A percentile compares a stretch with the other conserved stretches of the same genome.
Evolutionary conservation across 306 rosid genomes (phyloP).

Genomic region (Trifolium subterraneum): DNA sequence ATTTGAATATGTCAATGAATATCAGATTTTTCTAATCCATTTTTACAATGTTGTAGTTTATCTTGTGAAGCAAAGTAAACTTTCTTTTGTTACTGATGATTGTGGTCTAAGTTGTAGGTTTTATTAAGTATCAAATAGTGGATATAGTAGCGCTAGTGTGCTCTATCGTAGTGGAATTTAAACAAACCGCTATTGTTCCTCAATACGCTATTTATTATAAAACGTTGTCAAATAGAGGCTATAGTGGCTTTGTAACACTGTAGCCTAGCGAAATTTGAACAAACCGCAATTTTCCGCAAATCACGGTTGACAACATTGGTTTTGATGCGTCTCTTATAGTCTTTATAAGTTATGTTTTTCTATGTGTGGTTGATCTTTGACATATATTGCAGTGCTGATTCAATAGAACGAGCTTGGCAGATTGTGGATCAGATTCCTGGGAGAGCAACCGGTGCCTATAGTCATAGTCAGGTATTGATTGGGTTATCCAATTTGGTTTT

Average conservation of each 20-base stretch:
- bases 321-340: neutral
- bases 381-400: conserved; percentile 63
- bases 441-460: conserved; percentile 92
- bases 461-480: conserved; percentile 85
- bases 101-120: conserved; percentile 10
- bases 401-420: conserved; percentile 80
- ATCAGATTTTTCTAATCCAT: neutral
- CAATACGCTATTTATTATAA: neutral
- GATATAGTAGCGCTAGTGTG: neutral
- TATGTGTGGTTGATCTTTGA: conserved; percentile 7
- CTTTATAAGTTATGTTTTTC: neutral
- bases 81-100: neutral
- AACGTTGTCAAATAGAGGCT: neutral
- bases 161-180: neutral
- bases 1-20: conserved; percentile 12
- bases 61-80: conserved; percentile 17
- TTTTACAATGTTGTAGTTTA: conserved; percentile 9
- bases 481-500: conserved; percentile 15
- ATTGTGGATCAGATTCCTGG: conserved; percentile 90
- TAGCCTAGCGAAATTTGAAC: neutral
- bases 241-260: neutral
- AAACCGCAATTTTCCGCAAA: neutral
- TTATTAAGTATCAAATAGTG: neutral
- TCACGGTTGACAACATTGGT: neutral
- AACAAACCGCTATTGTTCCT: neutral